phyloP scores from a whole-genome alignment of 2,329 filamentous ascomycete species.

The Trichophyton benhamiae region DNA sequence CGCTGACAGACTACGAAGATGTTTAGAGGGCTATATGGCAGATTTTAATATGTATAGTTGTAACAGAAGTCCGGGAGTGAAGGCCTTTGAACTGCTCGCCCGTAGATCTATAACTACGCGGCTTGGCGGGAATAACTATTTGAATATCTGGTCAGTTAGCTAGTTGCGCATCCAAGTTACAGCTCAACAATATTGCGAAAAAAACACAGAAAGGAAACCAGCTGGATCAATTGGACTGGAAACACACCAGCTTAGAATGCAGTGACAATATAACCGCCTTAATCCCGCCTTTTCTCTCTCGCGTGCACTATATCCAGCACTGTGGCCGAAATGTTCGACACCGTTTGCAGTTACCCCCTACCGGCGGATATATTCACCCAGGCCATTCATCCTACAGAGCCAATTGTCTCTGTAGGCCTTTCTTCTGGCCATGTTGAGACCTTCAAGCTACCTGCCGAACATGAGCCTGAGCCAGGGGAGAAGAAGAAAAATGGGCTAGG shows the following conservation, averaged over 20 bases:
- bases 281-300: background rate
- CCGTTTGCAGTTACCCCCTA: slow-evolving; percentile 78
- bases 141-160: background rate
- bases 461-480: slow-evolving; percentile 38
- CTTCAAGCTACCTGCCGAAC: slow-evolving; percentile 56
- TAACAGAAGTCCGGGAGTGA: background rate
- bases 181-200: too few species aligned
- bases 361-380: slow-evolving; percentile 79
- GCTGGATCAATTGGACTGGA: background rate
- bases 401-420: slow-evolving; percentile 75
- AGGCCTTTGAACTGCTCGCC: background rate
- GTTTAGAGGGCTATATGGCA: background rate
- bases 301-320: background rate
- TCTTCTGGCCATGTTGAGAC: slow-evolving; percentile 76
- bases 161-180: too few species aligned
- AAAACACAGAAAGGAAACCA: too few species aligned
- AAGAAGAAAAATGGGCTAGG: slow-evolving; percentile 49
- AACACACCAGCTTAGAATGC: background rate
- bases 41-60: background rate
- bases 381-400: slow-evolving; percentile 70
- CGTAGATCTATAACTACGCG: background rate
- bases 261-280: background rate
- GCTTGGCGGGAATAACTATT: background rate
- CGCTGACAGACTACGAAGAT: too few species aligned
- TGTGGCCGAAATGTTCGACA: slow-evolving; percentile 61